Evolutionary conservation across 31 red algal genomes (phyloP).

Genomic region (Endocladia muricata): DNA sequence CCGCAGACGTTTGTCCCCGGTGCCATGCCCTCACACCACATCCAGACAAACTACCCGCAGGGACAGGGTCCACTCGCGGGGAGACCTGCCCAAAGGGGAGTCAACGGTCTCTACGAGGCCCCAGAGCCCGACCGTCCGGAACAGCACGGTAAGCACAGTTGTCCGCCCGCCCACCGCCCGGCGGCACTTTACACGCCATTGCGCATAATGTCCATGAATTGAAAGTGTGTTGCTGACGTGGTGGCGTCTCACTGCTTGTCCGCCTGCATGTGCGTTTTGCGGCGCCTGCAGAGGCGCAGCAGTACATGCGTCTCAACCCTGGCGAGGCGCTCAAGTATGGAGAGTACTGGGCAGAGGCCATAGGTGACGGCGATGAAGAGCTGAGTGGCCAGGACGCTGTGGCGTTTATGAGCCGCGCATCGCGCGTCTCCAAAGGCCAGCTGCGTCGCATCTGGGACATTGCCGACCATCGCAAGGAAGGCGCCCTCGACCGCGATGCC

Average conservation of each 20-base stretch:
- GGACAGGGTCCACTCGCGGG: slow-evolving; percentile 64
- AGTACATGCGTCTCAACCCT: slow-evolving; percentile 68
- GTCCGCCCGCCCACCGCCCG: too few species aligned
- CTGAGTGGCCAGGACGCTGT: slow-evolving; percentile 54
- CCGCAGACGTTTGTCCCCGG: slow-evolving; percentile 17
- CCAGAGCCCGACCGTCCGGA: slow-evolving; percentile 57
- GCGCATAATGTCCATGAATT: too few species aligned
- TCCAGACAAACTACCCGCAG: slow-evolving; percentile 26
- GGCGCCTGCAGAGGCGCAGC: slow-evolving; percentile 25
- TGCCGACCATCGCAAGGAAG: slow-evolving; percentile 79
- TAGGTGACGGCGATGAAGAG: slow-evolving; percentile 30
- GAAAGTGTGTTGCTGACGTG: too few species aligned
- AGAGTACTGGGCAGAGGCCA: slow-evolving; percentile 70
- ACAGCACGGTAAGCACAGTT: slow-evolving; percentile 18
- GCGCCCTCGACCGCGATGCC: slow-evolving; percentile 63
- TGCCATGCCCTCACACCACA: background rate
- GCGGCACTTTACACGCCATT: too few species aligned
- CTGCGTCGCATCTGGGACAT: slow-evolving; percentile 87
- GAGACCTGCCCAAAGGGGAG: slow-evolving; percentile 26
- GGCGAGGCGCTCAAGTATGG: slow-evolving; percentile 62
- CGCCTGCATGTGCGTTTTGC: too few species aligned
- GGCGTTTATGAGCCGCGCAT: slow-evolving; percentile 56
- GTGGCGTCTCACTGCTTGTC: too few species aligned
- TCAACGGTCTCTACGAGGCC: slow-evolving; percentile 48
- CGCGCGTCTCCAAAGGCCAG: slow-evolving; percentile 65